Evolutionary conservation across 345 rosid species (phyloP).

Genomic region (Hypericum perforatum): DNA sequence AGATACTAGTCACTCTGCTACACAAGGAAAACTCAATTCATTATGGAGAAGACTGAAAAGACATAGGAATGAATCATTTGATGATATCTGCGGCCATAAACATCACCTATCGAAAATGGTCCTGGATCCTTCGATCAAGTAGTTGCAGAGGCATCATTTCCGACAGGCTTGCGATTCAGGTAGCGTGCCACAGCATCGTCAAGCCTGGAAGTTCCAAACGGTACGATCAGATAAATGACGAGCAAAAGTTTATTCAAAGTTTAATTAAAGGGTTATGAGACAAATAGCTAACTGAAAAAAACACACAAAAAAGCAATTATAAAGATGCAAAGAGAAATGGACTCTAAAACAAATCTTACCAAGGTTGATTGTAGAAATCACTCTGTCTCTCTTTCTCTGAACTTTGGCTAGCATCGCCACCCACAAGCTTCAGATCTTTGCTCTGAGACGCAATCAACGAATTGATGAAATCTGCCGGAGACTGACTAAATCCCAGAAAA

Average conservation of each 20-base stretch:
- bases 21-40: no score
- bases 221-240: neutral
- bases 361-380: conserved; percentile 42
- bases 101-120: no score
- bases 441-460: conserved; percentile 42
- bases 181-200: conserved; percentile 49
- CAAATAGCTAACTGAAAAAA: no score
- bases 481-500: conserved; percentile 51
- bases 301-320: neutral
- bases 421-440: conserved; percentile 45
- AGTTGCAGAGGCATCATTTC: conserved; percentile 32
- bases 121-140: conserved; percentile 15
- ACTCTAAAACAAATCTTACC: conserved; percentile 18
- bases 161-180: conserved; percentile 43
- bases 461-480: conserved; percentile 48
- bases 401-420: conserved; percentile 34
- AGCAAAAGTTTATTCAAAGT: neutral
- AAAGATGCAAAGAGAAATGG: neutral
- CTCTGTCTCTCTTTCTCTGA: conserved; percentile 32
- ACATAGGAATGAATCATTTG: no score
- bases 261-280: no score
- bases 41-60: no score
- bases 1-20: no score
- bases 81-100: no score
- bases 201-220: conserved; percentile 24